Base-by-base conservation (phyloP, 139 green algal genomes). In the Trebouxia sp. region DNA sequence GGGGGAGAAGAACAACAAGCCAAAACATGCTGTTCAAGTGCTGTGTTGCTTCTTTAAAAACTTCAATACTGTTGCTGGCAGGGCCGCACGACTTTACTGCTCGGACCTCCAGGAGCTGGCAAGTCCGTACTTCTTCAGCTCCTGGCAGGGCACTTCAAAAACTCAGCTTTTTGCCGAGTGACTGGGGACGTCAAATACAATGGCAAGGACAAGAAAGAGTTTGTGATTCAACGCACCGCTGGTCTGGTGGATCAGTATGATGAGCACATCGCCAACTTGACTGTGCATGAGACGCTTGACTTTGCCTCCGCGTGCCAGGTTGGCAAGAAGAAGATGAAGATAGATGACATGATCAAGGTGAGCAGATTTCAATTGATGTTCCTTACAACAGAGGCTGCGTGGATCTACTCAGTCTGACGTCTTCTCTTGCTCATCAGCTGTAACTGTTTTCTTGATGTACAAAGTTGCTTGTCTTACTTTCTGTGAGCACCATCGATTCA, bases 121-220 rank as follows among this genome's bases (percentile, higher is more conserved):
- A 94, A 94, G 81, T 87, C 83, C 35, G 87, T 86, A 0, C 85
- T 95, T n/a, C 82, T 95, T 77, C 84, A 89, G 26, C 65, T 87
- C 0, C 86, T 95, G 62, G 78, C 76, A 24, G 91, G 91, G 9
- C 85, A 87, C 62, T 79, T 95, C 30, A 82, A 69, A 65, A 38
- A 72, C 37, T 56, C 78, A 35, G 24, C 41, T 14, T 83, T 81
- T 47, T 69, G 89, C 11, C 56, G 75, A 9, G 62, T 83, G 15
- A 65, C 50, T 3, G 90, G 90, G 35, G 55, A 77, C 4, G 70
- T 96, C 17, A 85, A 56, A 43, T 96, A 94, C 91, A 96, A 96
- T 77, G 92, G 90, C 9, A 76, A 55, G 50, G 14, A 81, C 48
- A 80, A 39, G 37, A 79, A 86, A 66, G 84, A 92, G 17, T 93